Percentiles rank a stretch among this genome's conserved stretches.
Evolutionary conservation across 768 basidiomycete species (phyloP).

Genomic region (Lactifluus piperatus): DNA sequence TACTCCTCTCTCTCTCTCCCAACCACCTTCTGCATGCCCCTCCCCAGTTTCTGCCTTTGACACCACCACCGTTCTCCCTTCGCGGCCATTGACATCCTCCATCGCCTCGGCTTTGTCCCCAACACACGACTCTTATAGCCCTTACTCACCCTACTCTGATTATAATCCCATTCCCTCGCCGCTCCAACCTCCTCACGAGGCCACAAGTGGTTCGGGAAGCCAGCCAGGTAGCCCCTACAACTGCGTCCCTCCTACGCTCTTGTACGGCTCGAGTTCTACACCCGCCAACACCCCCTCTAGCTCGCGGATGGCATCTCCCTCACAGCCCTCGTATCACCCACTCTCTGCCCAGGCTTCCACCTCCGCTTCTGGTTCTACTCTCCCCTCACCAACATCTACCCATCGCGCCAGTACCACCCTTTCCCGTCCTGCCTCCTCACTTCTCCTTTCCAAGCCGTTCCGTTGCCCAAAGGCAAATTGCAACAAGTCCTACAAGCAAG

Average conservation of each 20-base stretch:
- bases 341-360: conserved; percentile 22
- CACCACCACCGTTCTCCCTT: conserved; percentile 45
- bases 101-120: conserved; percentile 28
- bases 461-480: conserved; percentile 91
- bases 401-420: conserved; percentile 38
- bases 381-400: conserved; percentile 23
- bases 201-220: background rate
- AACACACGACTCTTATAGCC: conserved; percentile 51
- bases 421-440: conserved; percentile 44
- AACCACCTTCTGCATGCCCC: conserved; percentile 23
- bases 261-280: conserved; percentile 34
- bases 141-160: conserved; percentile 59
- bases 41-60: conserved; percentile 43
- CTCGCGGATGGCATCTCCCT: conserved; percentile 35
- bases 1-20: conserved; percentile 27
- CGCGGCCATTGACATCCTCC: conserved; percentile 32
- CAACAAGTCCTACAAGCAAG: conserved; percentile 94
- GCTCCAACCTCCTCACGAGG: conserved; percentile 43
- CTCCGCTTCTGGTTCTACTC: conserved; percentile 18
- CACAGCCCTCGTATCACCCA: conserved; percentile 25
- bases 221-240: conserved; percentile 29
- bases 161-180: conserved; percentile 39
- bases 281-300: conserved; percentile 41
- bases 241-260: conserved; percentile 58
- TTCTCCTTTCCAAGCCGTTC: conserved; percentile 80